These are phyloP conservation scores for Spathaspora passalidarum DNA, from an alignment of 805 yeast species.

Conservation along the genomic window DNA sequence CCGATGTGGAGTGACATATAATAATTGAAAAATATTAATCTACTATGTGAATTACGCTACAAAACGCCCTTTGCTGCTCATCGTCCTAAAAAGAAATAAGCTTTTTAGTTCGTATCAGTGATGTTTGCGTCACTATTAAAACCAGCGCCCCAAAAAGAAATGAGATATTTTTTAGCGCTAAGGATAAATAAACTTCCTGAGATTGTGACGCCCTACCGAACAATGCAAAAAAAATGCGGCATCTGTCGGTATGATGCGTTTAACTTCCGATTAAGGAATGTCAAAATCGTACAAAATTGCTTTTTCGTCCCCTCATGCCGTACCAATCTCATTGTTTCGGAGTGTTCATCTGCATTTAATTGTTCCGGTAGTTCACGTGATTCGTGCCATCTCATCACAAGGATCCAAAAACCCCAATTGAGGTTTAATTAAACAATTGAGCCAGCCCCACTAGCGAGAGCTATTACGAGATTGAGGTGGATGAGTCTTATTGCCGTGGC, in stretches of 20 bases:
- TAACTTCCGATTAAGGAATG: neutral
- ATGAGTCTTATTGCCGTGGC: neutral
- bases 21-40: neutral
- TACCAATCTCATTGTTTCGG: neutral
- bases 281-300: neutral
- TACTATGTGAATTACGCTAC: neutral
- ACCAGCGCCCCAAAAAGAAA: neutral
- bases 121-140: neutral
- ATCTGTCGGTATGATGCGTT: neutral
- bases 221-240: neutral
- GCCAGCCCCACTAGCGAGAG: too few relatives aligned
- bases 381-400: neutral
- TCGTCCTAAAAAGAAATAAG: neutral
- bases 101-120: neutral
- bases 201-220: neutral
- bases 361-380: neutral
- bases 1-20: neutral
- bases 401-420: neutral
- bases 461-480: neutral
- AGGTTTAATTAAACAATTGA: too few relatives aligned
- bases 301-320: neutral
- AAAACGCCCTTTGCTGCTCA: neutral
- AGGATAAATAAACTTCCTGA: neutral
- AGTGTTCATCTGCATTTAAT: neutral
- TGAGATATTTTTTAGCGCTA: neutral